Evolutionary conservation across 345 rosid species (phyloP), one percentile per base, ranked within the genome.

Genomic region (Gossypium mustelinum): DNA sequence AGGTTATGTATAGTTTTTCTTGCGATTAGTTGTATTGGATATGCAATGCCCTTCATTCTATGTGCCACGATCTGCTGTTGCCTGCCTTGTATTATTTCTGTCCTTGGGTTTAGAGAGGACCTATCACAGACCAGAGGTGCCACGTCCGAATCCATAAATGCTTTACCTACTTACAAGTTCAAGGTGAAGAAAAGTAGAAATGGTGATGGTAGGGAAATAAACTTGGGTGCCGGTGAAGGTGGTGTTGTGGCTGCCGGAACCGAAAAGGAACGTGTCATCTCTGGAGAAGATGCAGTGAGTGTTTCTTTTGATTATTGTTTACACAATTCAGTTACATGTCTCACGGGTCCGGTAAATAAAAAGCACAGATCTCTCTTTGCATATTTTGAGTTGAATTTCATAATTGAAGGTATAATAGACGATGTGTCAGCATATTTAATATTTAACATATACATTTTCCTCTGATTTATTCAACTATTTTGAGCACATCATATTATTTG

Each of bases 41-140:
- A 95, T 17, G 99, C 99, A 1, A 93, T 95, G 99, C 99, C 99
- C 64, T 93, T 95, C 85, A 95, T 93, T 79, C 86, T 95, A 61
- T 95, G 99, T 80, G 96, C 98, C 39, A 93, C 98, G 17, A 88
- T 95, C 78, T 95, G 99, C 82, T 95, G 98, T 80, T 95, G 99
- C 81, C 84, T 95, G 79, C 99, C 98, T 7, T 93, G 98, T 78
- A 91, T 95, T 67, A 90, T 95, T 71, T 95, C 98, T 5, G 68
- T 91, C 68, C 96, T 91, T 76, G 99, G 98, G 60, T 90, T 87
- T 78, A 84, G 98, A 85, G 99, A 93, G 84, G 98, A 95, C 79
- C 82, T 90, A 62, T 76, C 91, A 43, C 97, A 89, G 81, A 87
- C 97, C 57, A 85, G 92, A 84, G 98, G 99, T 56, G 99, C 99